Percentiles rank a stretch among this genome's conserved stretches.
Evolutionary conservation across 2,329 filamentous ascomycete genomes (phyloP).

Genomic region (Penicillium oxalicum): DNA sequence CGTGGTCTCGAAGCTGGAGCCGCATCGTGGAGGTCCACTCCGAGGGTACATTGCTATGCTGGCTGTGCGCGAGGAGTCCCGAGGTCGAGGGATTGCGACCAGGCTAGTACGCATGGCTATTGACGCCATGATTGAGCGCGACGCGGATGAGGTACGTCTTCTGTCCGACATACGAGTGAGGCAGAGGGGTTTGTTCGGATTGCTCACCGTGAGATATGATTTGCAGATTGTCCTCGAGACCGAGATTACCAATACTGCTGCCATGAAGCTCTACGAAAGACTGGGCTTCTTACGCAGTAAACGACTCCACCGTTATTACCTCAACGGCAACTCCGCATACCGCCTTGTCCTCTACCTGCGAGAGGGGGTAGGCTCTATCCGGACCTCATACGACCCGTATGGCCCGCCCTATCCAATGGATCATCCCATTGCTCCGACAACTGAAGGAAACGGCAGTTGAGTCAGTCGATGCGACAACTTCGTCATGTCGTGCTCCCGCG

Average conservation of each 20-base stretch:
- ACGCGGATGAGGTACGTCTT: constrained; percentile 68
- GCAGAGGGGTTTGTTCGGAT: constrained; percentile 1
- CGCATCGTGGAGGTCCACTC: constrained; percentile 76
- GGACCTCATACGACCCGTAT: constrained; percentile 33
- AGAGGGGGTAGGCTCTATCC: constrained; percentile 46
- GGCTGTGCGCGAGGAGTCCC: constrained; percentile 73
- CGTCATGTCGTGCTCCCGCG: too few species aligned
- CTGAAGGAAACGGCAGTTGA: constrained; percentile 20
- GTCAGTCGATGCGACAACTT: too few species aligned
- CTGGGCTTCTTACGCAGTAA: constrained; percentile 90
- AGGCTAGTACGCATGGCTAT: constrained; percentile 84
- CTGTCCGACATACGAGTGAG: neutral
- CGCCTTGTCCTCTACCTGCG: constrained; percentile 77
- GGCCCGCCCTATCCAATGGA: constrained; percentile 12
- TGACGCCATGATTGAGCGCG: constrained; percentile 75
- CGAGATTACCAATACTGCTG: constrained; percentile 83
- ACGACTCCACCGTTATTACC: constrained; percentile 86
- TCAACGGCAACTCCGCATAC: constrained; percentile 94
- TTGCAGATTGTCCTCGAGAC: constrained; percentile 79
- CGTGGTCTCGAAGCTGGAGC: constrained; percentile 89
- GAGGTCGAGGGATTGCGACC: constrained; percentile 82
- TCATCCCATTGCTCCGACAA: constrained; percentile 7
- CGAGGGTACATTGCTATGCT: constrained; percentile 98
- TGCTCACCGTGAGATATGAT: constrained; percentile 7
- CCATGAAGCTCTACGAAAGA: constrained; percentile 86